Percentiles rank a stretch among this genome's conserved stretches.
These are phyloP conservation scores for Helminthosporium solani DNA, from an alignment of 2,329 filamentous ascomycete species.

Conservation along the genomic window DNA sequence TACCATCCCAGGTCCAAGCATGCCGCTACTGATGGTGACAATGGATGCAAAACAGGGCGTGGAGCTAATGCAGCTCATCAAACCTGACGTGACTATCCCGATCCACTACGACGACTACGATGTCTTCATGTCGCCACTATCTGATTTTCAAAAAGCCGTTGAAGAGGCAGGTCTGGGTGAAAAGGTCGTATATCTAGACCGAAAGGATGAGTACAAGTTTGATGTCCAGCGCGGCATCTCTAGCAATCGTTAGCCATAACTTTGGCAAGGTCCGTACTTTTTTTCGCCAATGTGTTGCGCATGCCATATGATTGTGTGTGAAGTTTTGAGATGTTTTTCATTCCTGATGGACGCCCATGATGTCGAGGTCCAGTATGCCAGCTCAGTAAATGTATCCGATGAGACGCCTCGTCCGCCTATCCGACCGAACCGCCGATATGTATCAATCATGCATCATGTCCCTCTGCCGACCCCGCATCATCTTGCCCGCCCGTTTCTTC, in stretches of 20 bases:
- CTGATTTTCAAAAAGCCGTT: slow-evolving; percentile 61
- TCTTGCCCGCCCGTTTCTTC: slow-evolving; percentile 10
- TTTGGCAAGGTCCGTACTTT: neutral
- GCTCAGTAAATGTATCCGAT: slow-evolving; percentile 37
- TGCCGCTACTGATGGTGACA: slow-evolving; percentile 66
- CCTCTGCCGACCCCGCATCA: neutral
- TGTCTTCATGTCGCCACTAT: slow-evolving; percentile 60
- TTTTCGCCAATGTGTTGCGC: neutral
- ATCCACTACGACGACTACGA: slow-evolving; percentile 51
- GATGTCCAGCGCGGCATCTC: slow-evolving; percentile 40
- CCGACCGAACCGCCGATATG: slow-evolving; percentile 24
- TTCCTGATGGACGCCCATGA: slow-evolving; percentile 26
- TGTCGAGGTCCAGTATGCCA: slow-evolving; percentile 32
- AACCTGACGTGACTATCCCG: slow-evolving; percentile 63
- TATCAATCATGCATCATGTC: slow-evolving; percentile 1
- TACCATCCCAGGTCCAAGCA: slow-evolving; percentile 60
- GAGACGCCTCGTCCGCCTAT: slow-evolving; percentile 26
- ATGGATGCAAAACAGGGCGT: slow-evolving; percentile 67
- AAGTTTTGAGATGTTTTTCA: slow-evolving; percentile 35
- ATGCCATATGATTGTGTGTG: slow-evolving; percentile 10
- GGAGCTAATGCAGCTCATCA: slow-evolving; percentile 59
- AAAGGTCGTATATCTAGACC: slow-evolving; percentile 62
- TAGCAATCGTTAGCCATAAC: slow-evolving; percentile 12
- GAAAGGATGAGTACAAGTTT: slow-evolving; percentile 60
- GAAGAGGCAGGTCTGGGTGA: slow-evolving; percentile 52